These are phyloP conservation scores for Nadsonia commutata DNA, from an alignment of 1,139 yeast species.

Conservation along the genomic window DNA sequence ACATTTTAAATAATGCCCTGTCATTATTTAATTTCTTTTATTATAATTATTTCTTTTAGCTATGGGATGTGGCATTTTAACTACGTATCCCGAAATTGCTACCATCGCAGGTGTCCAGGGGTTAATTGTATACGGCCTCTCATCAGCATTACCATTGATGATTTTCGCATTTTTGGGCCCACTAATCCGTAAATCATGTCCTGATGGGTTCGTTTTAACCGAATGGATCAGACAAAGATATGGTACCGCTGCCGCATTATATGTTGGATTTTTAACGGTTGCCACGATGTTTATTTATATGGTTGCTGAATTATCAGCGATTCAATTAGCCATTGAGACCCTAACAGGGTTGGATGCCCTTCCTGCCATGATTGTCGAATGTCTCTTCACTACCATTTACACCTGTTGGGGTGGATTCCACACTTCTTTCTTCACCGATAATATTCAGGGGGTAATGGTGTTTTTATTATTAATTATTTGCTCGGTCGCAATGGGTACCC, in stretches of 20 bases:
- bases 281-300: constrained; percentile 76
- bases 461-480: constrained; percentile 53
- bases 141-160: constrained; percentile 73
- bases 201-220: constrained; percentile 84
- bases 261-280: constrained; percentile 67
- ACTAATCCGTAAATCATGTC: constrained; percentile 58
- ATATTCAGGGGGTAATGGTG: constrained; percentile 70
- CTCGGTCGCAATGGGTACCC: constrained; percentile 66
- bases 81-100: constrained; percentile 79
- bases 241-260: constrained; percentile 58
- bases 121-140: constrained; percentile 61
- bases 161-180: constrained; percentile 79
- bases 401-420: constrained; percentile 84
- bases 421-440: constrained; percentile 79
- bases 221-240: constrained; percentile 84
- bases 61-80: constrained; percentile 79
- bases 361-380: constrained; percentile 74
- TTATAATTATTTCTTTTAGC: constrained; percentile 31
- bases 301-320: constrained; percentile 77
- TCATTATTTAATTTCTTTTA: too few species aligned
- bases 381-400: constrained; percentile 75
- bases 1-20: too few species aligned
- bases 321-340: constrained; percentile 60
- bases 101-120: constrained; percentile 83
- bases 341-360: constrained; percentile 69